Evolutionary conservation across 106 monocot genomes (phyloP).

Genomic region (Dactylorhiza incarnata): DNA sequence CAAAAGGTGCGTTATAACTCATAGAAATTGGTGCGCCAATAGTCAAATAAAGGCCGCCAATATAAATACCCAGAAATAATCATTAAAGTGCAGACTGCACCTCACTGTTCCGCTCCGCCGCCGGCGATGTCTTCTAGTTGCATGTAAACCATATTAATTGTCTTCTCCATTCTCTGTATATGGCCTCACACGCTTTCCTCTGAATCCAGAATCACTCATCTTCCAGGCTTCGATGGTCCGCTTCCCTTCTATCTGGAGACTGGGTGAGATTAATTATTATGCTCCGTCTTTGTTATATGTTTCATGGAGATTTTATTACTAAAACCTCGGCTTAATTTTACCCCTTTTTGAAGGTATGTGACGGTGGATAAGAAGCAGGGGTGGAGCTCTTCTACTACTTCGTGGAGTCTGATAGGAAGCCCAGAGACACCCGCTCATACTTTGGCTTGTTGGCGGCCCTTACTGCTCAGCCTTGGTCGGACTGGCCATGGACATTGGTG

Average conservation of each 20-base stretch:
- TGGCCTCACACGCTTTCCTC: neutral
- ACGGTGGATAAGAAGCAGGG: neutral
- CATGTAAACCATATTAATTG: neutral
- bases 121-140: no score
- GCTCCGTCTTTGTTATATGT: no score
- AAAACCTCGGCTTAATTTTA: neutral
- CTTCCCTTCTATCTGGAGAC: constrained; percentile 21
- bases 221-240: constrained; percentile 13
- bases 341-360: constrained; percentile 1
- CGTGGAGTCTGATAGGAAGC: constrained; percentile 7
- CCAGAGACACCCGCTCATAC: constrained; percentile 8
- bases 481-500: constrained; percentile 1
- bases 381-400: constrained; percentile 14
- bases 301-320: no score
- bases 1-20: no score
- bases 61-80: no score
- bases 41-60: no score
- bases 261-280: constrained; percentile 9
- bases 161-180: neutral
- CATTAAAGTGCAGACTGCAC: no score
- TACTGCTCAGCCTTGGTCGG: constrained; percentile 5
- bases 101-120: no score
- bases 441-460: constrained; percentile 10
- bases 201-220: constrained; percentile 12
- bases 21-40: no score